Evolutionary conservation across 2,329 filamentous ascomycete species (phyloP), one percentile per base, ranked within the genome.

Genomic region (Beauveria medogensis): DNA sequence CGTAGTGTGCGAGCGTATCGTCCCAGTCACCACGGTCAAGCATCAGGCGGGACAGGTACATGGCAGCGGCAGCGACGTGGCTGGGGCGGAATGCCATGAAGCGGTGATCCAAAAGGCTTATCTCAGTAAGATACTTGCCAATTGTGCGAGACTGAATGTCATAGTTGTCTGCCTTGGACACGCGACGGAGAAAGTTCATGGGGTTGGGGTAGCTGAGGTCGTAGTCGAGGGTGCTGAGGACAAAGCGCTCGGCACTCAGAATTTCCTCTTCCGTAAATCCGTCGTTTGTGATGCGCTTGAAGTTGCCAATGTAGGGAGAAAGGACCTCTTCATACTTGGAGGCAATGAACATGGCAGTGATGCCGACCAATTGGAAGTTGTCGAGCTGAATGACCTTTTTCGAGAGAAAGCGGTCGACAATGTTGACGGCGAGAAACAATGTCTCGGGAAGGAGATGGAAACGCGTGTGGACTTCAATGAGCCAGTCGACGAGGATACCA

Each of bases 131-230:
- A 74, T 97, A 99, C 79, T 99, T 99, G 74, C 91, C 94, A 63
- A 99, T 85, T 52, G 94, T 99, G 69, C 94, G 90, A 63, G 92
- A 96, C 75, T 97, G 91, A 70, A 97, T 96, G 75, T 99, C 93
- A 77, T 99, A 99, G 80, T 96, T 94, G 78, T 99, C 95, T 70
- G 94, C 95, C 82, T 99, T 99, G 64, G 93, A 97, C 75, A 99
- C 96, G 67, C 95, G 90, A 66, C 94, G 91, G 63, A 99, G 85
- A 80, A 99, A 99, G 83, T 99, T 99, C 94, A 99, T 99, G 24
- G 94, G 94, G 77, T 99, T 99, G 61, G 94, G 94, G 72, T 97
- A 99, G 80, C 92, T 97, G 65, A 99, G 86, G 73, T 99, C 93
- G 74, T 97, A 99, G 78, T 97, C 89, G 64, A 99, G 84, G 6